phyloP scores from a whole-genome alignment of 2,329 filamentous ascomycete species.

The Aspergillus japonicus region DNA sequence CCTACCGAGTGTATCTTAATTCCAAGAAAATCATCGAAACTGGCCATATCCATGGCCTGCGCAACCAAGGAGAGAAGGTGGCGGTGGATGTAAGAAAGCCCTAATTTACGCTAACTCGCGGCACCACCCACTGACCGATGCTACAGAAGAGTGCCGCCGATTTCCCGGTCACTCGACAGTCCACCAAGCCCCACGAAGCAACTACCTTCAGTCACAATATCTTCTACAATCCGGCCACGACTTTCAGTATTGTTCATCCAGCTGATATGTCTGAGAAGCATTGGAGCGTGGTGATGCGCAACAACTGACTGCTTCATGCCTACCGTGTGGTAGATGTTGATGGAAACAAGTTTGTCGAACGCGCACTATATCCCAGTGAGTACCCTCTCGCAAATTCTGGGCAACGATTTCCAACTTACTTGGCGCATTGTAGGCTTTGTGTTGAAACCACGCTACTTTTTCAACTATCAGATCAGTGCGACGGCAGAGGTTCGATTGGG shows the following conservation, averaged over 20 bases:
- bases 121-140: no score
- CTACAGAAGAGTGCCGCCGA: no score
- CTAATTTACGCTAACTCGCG: no score
- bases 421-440: background rate
- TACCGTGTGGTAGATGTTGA: background rate
- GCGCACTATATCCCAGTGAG: background rate
- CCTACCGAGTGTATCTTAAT: conserved; percentile 3
- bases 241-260: background rate
- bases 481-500: background rate
- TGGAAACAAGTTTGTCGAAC: background rate
- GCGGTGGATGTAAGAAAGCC: background rate
- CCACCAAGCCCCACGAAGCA: no score
- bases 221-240: no score
- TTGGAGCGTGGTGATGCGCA: conserved; percentile 1
- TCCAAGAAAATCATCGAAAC: background rate
- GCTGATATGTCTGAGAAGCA: conserved; percentile 2
- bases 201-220: no score
- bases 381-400: background rate
- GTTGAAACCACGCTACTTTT: background rate
- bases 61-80: background rate
- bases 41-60: background rate
- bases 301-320: background rate
- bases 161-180: no score
- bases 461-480: conserved; percentile 1
- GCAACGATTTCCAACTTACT: no score